Evolutionary conservation across 2,329 filamentous ascomycete genomes (phyloP).

Genomic region (Trichoderma endophyticum): DNA sequence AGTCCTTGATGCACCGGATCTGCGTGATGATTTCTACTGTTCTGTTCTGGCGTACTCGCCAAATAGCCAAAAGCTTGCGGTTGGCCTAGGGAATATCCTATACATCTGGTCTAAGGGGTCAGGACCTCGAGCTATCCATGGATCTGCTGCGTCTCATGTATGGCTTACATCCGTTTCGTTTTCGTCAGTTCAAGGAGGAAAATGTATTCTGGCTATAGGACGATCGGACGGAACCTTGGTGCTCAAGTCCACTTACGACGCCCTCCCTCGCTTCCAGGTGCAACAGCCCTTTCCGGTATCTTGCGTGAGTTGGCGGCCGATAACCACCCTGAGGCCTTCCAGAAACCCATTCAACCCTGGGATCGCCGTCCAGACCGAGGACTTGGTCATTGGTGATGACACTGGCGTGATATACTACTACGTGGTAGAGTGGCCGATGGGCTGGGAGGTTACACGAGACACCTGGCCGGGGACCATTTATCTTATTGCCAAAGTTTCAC

Average conservation of each 20-base stretch:
- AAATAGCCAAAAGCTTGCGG: constrained; percentile 71
- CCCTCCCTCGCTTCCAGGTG: constrained; percentile 69
- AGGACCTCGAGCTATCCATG: constrained; percentile 55
- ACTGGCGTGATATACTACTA: constrained; percentile 82
- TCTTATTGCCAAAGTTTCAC: constrained; percentile 70
- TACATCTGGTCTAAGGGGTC: constrained; percentile 84
- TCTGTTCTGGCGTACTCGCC: constrained; percentile 82
- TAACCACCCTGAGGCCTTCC: constrained; percentile 50
- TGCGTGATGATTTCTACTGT: constrained; percentile 97
- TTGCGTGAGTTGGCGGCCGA: constrained; percentile 78
- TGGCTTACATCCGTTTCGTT: constrained; percentile 85
- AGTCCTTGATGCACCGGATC: constrained; percentile 80
- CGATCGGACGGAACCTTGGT: constrained; percentile 72
- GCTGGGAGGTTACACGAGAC: constrained; percentile 59
- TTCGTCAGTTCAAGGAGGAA: constrained; percentile 72
- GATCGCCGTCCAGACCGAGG: constrained; percentile 65
- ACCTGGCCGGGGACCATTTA: constrained; percentile 77
- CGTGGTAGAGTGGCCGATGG: constrained; percentile 76
- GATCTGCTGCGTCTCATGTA: constrained; percentile 24
- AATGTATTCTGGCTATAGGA: constrained; percentile 80
- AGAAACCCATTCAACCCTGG: constrained; percentile 46
- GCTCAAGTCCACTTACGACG: constrained; percentile 73
- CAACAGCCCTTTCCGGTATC: constrained; percentile 70
- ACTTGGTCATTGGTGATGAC: constrained; percentile 84
- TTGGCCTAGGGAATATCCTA: constrained; percentile 74